Percentiles rank a stretch among this genome's conserved stretches.
These are phyloP conservation scores for Discostella stelligeroides DNA, from an alignment of 108 stramenopile species.

Conservation along the genomic window DNA sequence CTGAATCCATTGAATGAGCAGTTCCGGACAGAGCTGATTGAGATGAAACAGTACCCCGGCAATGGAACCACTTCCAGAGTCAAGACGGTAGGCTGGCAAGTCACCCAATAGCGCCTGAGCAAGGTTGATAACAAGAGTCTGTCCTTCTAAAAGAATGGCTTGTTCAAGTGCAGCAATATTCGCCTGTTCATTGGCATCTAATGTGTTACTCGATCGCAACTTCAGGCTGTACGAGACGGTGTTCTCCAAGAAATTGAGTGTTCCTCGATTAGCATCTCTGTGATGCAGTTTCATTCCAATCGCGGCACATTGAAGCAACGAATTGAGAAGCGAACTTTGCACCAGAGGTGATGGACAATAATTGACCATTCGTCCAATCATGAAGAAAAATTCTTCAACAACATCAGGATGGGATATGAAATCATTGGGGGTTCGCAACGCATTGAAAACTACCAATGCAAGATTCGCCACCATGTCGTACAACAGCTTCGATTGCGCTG, in stretches of 20 bases:
- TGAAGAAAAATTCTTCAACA: conserved; percentile 95
- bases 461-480: conserved; percentile 80
- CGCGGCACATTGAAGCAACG: conserved; percentile 75
- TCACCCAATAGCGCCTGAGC: conserved; percentile 76
- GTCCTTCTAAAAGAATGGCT: conserved; percentile 64
- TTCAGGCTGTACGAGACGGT: conserved; percentile 65
- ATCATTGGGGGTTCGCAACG: conserved; percentile 64
- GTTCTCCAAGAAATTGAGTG: conserved; percentile 78
- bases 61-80: conserved; percentile 67
- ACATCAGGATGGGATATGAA: conserved; percentile 92
- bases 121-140: conserved; percentile 70
- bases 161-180: conserved; percentile 58
- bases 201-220: conserved; percentile 44
- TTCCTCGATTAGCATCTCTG: conserved; percentile 86
- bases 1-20: conserved; percentile 73
- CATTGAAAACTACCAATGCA: conserved; percentile 62
- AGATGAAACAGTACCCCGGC: conserved; percentile 83
- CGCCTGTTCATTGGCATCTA: conserved; percentile 40
- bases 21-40: conserved; percentile 61
- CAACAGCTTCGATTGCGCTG: conserved; percentile 50
- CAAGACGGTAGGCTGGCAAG: conserved; percentile 71
- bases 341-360: conserved; percentile 83
- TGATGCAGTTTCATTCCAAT: conserved; percentile 86
- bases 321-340: conserved; percentile 59
- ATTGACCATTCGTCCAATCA: conserved; percentile 82